phyloP scores from a whole-genome alignment of 495 filamentous ascomycete genomes.

The Amorphotheca resinae region DNA sequence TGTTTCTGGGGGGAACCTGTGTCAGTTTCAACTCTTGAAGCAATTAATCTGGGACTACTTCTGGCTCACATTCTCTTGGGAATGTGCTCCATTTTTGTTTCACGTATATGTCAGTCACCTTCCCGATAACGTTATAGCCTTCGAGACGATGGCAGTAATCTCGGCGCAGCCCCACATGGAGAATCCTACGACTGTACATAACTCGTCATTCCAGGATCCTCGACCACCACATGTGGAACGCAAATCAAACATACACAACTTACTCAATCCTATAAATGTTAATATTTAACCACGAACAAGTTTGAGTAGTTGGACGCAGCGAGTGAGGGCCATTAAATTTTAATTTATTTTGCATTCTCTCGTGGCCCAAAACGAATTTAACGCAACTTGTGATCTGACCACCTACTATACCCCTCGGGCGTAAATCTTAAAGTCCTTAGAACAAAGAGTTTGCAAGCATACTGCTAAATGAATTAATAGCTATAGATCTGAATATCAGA shows the following conservation, averaged over 20 bases:
- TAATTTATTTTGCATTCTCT: background rate
- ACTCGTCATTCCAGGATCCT: background rate
- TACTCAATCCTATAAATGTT: background rate
- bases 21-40: background rate
- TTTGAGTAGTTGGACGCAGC: background rate
- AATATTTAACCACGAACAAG: background rate
- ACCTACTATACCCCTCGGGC: no score
- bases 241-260: background rate
- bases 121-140: background rate
- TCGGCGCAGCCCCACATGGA: background rate
- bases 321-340: background rate
- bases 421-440: no score
- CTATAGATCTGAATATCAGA: no score
- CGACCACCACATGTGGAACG: background rate
- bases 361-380: no score
- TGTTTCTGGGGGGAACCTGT: background rate
- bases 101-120: background rate
- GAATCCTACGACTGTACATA: background rate
- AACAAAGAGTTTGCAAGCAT: no score
- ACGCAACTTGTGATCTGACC: no score
- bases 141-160: background rate
- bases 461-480: no score
- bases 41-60: background rate
- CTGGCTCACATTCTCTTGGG: background rate
- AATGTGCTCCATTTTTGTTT: background rate